A percentile compares a stretch with the other conserved stretches of the same genome.
These are phyloP conservation scores for Fusarium sp. DNA, from an alignment of 2,329 filamentous ascomycete species.

Conservation along the genomic window DNA sequence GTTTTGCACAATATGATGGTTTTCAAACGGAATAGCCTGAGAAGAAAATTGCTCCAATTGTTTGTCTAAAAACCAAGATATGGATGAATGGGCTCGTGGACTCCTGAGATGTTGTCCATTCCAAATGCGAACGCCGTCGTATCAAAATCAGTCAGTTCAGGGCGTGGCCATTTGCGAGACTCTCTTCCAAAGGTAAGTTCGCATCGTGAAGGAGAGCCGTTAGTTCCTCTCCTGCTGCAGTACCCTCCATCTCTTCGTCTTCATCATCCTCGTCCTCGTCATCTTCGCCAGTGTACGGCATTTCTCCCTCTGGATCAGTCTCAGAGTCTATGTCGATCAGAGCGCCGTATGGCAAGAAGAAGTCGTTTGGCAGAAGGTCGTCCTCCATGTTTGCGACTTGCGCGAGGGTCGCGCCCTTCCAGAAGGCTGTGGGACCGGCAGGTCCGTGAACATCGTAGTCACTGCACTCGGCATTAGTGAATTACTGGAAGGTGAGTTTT, in stretches of 20 bases:
- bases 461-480: conserved; percentile 49
- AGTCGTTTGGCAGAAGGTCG: conserved; percentile 49
- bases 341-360: conserved; percentile 47
- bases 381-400: conserved; percentile 42
- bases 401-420: conserved; percentile 73
- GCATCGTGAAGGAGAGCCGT: conserved; percentile 38
- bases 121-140: not conserved
- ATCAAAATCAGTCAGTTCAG: not conserved
- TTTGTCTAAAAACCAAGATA: not conserved
- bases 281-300: conserved; percentile 43
- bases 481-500: not conserved
- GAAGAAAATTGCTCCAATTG: not conserved
- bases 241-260: conserved; percentile 22
- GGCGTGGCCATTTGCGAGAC: not conserved
- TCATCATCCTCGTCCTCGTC: conserved; percentile 30
- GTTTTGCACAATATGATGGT: conserved; percentile 26
- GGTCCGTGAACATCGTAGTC: conserved; percentile 77
- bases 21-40: not conserved
- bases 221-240: conserved; percentile 32
- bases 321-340: conserved; percentile 35
- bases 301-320: conserved; percentile 43
- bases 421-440: conserved; percentile 80
- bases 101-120: not conserved
- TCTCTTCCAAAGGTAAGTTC: conserved; percentile 29
- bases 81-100: not conserved